Conservation (phyloP, 129 eudicot species). For the Solidago caesia region DNA sequence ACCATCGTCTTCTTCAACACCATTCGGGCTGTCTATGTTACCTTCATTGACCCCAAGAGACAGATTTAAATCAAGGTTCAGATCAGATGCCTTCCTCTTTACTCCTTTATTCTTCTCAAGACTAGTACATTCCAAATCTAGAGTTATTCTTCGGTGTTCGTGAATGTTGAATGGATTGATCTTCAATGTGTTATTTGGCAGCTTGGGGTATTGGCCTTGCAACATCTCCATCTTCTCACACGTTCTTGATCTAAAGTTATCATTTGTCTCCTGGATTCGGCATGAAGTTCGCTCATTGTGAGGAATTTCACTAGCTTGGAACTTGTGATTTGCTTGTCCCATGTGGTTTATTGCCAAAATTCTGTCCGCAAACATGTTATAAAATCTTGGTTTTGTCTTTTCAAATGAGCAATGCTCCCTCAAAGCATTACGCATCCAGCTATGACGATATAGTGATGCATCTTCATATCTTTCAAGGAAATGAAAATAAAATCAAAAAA, state of each 20-base stretch:
- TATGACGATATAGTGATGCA: constrained; percentile 35
- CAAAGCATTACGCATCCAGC: constrained; percentile 43
- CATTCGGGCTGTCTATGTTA: constrained; percentile 10
- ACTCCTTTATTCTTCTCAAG: constrained; percentile 28
- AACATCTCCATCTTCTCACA: constrained; percentile 35
- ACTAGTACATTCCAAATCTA: constrained; percentile 35
- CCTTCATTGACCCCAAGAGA: constrained; percentile 50
- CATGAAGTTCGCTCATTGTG: constrained; percentile 28
- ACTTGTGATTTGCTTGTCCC: constrained; percentile 31
- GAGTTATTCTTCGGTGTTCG: constrained; percentile 24
- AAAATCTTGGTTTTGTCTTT: constrained; percentile 44
- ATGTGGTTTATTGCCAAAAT: constrained; percentile 38
- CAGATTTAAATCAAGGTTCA: constrained; percentile 50
- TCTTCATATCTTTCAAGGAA: constrained; percentile 45
- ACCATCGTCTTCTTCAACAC: constrained; percentile 22
- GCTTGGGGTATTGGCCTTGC: constrained; percentile 27
- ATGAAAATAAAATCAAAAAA: background rate
- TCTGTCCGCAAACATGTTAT: constrained; percentile 42
- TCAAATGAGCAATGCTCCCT: constrained; percentile 27
- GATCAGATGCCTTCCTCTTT: constrained; percentile 47
- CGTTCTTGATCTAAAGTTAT: constrained; percentile 23
- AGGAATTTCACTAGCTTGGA: constrained; percentile 23
- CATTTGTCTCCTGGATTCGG: constrained; percentile 16
- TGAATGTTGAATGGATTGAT: constrained; percentile 35
- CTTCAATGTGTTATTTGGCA: constrained; percentile 29